These are phyloP conservation scores for Dendrobium nobile DNA, from an alignment of 106 monocot species.

Conservation along the genomic window DNA sequence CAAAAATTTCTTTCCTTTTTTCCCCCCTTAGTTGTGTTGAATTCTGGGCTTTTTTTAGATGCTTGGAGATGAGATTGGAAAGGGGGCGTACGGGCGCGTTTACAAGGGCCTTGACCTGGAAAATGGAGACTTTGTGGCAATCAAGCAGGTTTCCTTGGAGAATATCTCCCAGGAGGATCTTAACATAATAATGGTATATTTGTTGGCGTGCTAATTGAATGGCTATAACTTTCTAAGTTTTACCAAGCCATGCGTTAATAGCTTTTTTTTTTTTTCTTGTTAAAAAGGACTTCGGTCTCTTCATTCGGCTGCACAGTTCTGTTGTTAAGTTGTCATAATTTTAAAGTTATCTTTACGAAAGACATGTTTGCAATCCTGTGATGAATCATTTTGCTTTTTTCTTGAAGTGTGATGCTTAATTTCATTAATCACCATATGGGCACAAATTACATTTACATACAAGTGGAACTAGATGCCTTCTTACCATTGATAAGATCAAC, in stretches of 20 bases:
- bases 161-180: constrained; percentile 98
- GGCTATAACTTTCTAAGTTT: neutral
- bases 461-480: neutral
- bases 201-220: neutral
- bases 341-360: neutral
- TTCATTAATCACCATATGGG: neutral
- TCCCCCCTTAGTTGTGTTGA: neutral
- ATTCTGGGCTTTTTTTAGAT: constrained; percentile 35
- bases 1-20: neutral
- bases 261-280: neutral
- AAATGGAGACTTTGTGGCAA: constrained; percentile 97
- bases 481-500: neutral
- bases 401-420: neutral
- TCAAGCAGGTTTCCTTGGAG: constrained; percentile 98
- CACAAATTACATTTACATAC: neutral
- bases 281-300: neutral
- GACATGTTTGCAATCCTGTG: neutral
- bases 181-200: constrained; percentile 87
- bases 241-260: neutral
- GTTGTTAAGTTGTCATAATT: neutral
- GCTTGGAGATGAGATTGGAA: constrained; percentile 99
- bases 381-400: neutral
- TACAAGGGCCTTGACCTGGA: constrained; percentile 93
- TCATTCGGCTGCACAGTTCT: neutral
- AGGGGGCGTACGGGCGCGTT: constrained; percentile 97